These are phyloP conservation scores for Gastrolobium bilobum DNA, from an alignment of 306 rosid species.

Conservation along the genomic window DNA sequence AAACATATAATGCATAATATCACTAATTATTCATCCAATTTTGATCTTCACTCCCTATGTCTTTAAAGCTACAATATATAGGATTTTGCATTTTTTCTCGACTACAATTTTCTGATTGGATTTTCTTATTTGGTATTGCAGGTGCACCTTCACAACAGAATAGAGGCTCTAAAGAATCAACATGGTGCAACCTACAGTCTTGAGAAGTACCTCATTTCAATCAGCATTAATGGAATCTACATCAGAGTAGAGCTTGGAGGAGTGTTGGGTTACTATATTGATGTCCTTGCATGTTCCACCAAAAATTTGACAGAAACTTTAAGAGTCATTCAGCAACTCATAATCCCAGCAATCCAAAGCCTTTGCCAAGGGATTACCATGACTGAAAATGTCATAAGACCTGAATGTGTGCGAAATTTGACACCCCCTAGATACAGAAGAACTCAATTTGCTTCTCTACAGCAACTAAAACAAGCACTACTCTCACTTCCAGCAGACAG, in stretches of 20 bases:
- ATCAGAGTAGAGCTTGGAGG: slow-evolving; percentile 94
- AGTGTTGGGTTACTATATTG: slow-evolving; percentile 78
- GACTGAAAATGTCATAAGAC: slow-evolving; percentile 79
- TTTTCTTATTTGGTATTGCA: slow-evolving; percentile 50
- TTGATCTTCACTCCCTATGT: neutral
- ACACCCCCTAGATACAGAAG: slow-evolving; percentile 84
- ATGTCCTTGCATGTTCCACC: slow-evolving; percentile 85
- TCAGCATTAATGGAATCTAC: slow-evolving; percentile 84
- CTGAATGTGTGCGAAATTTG: slow-evolving; percentile 81
- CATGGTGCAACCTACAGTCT: slow-evolving; percentile 93
- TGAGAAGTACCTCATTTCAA: slow-evolving; percentile 85
- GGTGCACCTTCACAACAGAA: slow-evolving; percentile 91
- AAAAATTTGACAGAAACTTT: slow-evolving; percentile 88
- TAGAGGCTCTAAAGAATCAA: slow-evolving; percentile 74
- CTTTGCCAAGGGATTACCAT: slow-evolving; percentile 85
- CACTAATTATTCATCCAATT: too few relatives aligned
- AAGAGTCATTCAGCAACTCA: slow-evolving; percentile 76
- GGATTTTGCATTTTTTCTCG: neutral
- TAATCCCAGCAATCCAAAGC: slow-evolving; percentile 83
- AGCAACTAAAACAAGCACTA: slow-evolving; percentile 79
- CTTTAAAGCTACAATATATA: slow-evolving; percentile 11
- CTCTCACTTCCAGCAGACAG: slow-evolving; percentile 91
- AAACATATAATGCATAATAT: slow-evolving; percentile 1
- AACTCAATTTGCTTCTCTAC: slow-evolving; percentile 74
- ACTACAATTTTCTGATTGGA: slow-evolving; percentile 40